Evolutionary conservation across 73 alveolate genomes (phyloP).

Genomic region (Paramecium sonneborni): DNA sequence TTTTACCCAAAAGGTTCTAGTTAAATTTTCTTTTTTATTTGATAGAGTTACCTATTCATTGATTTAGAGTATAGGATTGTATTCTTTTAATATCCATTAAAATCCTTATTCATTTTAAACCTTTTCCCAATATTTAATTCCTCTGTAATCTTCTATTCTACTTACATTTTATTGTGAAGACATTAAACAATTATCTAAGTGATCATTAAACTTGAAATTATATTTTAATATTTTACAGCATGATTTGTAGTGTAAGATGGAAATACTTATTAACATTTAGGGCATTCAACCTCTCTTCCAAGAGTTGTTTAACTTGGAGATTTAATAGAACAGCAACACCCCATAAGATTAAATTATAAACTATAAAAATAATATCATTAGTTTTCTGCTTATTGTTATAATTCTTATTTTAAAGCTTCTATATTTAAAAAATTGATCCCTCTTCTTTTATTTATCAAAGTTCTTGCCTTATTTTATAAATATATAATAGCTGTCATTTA

Average conservation of each 20-base stretch:
- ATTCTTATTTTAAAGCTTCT: constrained; percentile 9
- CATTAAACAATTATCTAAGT: constrained; percentile 39
- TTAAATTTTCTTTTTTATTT: constrained; percentile 3
- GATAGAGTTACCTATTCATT: neutral
- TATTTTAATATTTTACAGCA: neutral
- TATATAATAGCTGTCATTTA: constrained; percentile 20
- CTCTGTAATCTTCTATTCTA: neutral
- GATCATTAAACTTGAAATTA: constrained; percentile 19
- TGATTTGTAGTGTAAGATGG: constrained; percentile 23
- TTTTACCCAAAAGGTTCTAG: constrained; percentile 49
- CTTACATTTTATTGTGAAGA: neutral
- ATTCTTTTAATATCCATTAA: constrained; percentile 16
- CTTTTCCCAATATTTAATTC: constrained; percentile 53
- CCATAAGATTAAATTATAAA: constrained; percentile 27
- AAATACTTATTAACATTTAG: neutral
- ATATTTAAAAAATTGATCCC: constrained; percentile 16
- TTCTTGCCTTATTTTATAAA: neutral
- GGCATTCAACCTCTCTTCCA: constrained; percentile 54
- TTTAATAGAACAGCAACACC: constrained; percentile 34
- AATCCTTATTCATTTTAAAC: neutral
- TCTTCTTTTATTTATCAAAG: neutral
- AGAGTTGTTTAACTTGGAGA: constrained; percentile 19
- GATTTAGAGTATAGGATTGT: neutral
- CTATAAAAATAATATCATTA: neutral
- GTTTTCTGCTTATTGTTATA: constrained; percentile 3